Conservation (phyloP, 31 red algal species). For the Porphyra umbilicalis region DNA sequence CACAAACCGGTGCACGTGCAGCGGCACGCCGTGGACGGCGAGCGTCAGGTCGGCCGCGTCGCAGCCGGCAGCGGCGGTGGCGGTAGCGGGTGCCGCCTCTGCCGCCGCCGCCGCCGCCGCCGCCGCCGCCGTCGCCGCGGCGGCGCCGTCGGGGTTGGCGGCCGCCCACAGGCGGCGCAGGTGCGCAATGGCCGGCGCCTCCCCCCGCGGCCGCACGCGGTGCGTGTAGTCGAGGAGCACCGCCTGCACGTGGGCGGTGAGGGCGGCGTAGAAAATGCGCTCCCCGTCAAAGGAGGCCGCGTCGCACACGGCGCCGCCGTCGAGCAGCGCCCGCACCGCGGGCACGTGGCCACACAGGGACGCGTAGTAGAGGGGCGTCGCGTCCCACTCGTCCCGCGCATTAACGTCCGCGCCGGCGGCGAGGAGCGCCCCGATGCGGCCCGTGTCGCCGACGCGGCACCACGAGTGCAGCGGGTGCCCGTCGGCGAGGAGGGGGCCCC, state of each 20-base stretch:
- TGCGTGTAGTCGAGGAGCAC: background rate
- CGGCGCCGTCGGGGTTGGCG: background rate
- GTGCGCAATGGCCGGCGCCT: background rate
- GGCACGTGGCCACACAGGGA: conserved; percentile 2
- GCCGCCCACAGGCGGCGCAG: background rate
- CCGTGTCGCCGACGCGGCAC: background rate
- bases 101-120: background rate
- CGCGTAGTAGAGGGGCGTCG: conserved; percentile 9
- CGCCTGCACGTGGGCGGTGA: background rate
- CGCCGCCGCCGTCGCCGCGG: background rate
- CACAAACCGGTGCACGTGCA: background rate
- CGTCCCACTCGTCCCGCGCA: conserved; percentile 8
- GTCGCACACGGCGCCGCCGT: conserved; percentile 6
- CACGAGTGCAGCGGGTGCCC: conserved; percentile 8
- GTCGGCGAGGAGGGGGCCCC: background rate
- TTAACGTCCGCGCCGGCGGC: conserved; percentile 10
- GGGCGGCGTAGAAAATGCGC: conserved; percentile 3
- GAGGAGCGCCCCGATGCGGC: background rate
- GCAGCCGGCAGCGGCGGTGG: no score
- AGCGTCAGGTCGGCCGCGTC: background rate
- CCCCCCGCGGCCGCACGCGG: background rate
- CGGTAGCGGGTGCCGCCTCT: background rate
- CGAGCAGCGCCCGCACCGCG: conserved; percentile 2
- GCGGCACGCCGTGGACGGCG: background rate
- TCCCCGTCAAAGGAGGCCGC: conserved; percentile 5